Evolutionary conservation across 495 filamentous ascomycete species (phyloP).

Genomic region (Peziza echinospora): DNA sequence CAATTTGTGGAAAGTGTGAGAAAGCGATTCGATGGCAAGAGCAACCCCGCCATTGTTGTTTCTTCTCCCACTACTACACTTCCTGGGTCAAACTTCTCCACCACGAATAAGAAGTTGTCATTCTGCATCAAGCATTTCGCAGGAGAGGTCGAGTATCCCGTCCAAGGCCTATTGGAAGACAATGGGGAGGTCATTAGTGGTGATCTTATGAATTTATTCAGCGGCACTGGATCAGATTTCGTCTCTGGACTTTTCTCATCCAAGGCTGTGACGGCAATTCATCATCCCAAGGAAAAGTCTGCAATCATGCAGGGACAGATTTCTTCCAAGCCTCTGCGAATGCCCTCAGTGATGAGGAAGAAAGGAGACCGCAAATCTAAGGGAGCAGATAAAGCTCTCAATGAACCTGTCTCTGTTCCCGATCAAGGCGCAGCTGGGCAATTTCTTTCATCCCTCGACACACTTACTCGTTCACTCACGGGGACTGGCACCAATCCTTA

Average conservation of each 20-base stretch:
- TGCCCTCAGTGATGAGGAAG: conserved; percentile 74
- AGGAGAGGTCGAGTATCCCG: conserved; percentile 87
- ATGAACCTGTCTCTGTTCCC: conserved; percentile 17
- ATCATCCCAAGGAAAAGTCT: conserved; percentile 72
- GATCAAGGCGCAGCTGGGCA: conserved; percentile 81
- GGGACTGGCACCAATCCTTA: conserved; percentile 71
- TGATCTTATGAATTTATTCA: conserved; percentile 88
- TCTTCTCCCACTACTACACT: conserved; percentile 42
- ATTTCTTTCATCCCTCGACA: conserved; percentile 73
- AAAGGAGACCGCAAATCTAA: conserved; percentile 32
- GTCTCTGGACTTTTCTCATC: conserved; percentile 79
- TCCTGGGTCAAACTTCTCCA: conserved; percentile 63
- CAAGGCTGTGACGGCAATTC: conserved; percentile 69
- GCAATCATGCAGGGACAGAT: conserved; percentile 93
- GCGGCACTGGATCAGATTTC: conserved; percentile 66
- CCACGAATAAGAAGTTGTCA: conserved; percentile 47
- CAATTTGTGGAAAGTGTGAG: conserved; percentile 76
- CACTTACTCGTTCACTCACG: conserved; percentile 63
- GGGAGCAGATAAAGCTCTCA: conserved; percentile 22
- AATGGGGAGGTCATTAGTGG: conserved; percentile 91
- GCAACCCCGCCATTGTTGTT: conserved; percentile 58
- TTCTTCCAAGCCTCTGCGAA: conserved; percentile 76
- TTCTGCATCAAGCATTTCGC: conserved; percentile 92
- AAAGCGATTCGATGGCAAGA: conserved; percentile 85
- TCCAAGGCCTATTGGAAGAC: conserved; percentile 68